Evolutionary conservation across 2,329 filamentous ascomycete species (phyloP), one percentile per base, ranked within the genome.

Genomic region (Aspergillus flavus): DNA sequence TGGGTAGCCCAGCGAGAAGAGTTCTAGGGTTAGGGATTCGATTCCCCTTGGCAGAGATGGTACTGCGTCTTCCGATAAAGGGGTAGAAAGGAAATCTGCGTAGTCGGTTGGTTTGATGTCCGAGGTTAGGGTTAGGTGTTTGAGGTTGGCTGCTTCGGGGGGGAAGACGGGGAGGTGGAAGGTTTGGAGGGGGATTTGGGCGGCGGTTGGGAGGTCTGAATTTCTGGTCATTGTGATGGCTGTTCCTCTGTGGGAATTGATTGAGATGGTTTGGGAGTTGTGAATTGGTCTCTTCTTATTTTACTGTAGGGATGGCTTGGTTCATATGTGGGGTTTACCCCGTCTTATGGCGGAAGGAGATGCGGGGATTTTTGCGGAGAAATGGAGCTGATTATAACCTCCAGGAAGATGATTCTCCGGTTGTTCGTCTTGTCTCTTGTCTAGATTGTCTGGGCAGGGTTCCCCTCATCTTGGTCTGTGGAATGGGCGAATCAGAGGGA

Each of bases 51-150:
- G 50, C 0, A 53, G 26, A 21, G 28, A 16, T 2, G 26, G 26
- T 12, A 53, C 21, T 34, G 28, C 48, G 48, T 23, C 21, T 7
- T 19, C 1, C 7, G 41, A 36, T 16, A 82, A 69, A 0, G 71
- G 67, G 14, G 75, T 68, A 14, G 68, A 58, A 43, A 84, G 75
- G 9, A 79, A 67, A 19, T 64, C 57, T 59, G 79, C 75, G 72
- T 84, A 84, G 45, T 81, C 78, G 65, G 80, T 77, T 59, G 81
- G 76, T 64, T 80, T 80, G 72, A 54, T 54, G 52, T 54, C 52
- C 6, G 52, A 54, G 10, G 30, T 54, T 34, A 54, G 52, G 52
- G 52, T 54, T 23, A 54, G n/a, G 52, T 23, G 30, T 54, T 54
- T n/a, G 9, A 54, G 52, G 30, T 23, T 23, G 19, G 30, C n/a